Evolutionary conservation across 257 asterid species (phyloP), one percentile per base, ranked within the genome.

Genomic region (Linaria vulgaris): DNA sequence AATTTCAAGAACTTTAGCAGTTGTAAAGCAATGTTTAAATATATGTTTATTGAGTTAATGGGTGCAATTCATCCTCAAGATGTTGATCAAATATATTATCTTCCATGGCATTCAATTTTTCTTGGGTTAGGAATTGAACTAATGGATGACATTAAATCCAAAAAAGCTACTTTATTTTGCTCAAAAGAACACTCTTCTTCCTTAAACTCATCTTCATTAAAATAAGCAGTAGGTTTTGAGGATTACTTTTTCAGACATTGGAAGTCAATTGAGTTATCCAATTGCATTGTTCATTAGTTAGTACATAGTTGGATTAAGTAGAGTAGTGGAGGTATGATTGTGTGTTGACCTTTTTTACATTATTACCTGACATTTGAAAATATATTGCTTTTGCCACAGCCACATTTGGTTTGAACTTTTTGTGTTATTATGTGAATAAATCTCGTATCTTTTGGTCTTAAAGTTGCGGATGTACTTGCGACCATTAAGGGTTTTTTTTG

Each of bases 211-310:
- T 41, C 53, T 19, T 43, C 41, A 43, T 44, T 67, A 57, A 63
- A 69, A 0, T 48, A 74, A 68, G 65, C 39, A 58, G 58, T 74
- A 69, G 79, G 79, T 74, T 64, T 41, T 68, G 69, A 69, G 63
- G 1, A n/a, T 20, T n/a, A 27, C 21, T 52, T 72, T 45, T 45
- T 17, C 20, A n/a, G 4, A 41, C 27, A 12, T 17, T 44, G 19
- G 8, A 53, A 43, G 70, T 49, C 9, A 65, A 67, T 56, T 39
- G 23, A 38, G 11, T 67, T 1, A 14, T 44, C 11, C 1, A 44
- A 1, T 63, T 68, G 62, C 61, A 38, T 55, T 66, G 73, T 67
- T 60, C n/a, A 73, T 25, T 13, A 41, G 21, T n/a, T n/a, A n/a
- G 9, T 24, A 41, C 27, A n/a, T 55, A 46, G 68, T 70, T 69